phyloP scores from a whole-genome alignment of 768 basidiomycete species.

The Lenzites betulinus region DNA sequence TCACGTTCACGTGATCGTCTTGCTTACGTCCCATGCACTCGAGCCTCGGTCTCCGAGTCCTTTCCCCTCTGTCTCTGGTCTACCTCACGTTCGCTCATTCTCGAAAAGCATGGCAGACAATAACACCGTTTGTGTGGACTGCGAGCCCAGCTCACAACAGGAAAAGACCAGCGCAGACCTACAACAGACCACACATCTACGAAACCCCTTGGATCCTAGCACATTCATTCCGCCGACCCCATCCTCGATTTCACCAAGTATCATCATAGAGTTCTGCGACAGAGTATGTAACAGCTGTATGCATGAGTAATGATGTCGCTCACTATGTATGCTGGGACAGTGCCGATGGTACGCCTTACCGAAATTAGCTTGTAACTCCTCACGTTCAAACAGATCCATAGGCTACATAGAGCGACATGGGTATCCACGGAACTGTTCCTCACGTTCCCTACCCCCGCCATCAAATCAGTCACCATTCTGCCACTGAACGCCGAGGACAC shows the following conservation, averaged over 20 bases:
- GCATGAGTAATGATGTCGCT: background rate
- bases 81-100: too few species aligned
- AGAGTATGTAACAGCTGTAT: slow-evolving; percentile 53
- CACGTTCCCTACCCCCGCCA: slow-evolving; percentile 81
- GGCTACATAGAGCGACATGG: slow-evolving; percentile 94
- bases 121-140: slow-evolving; percentile 25
- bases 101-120: slow-evolving; percentile 30
- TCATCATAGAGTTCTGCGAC: slow-evolving; percentile 94
- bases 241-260: slow-evolving; percentile 46
- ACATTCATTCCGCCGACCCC: slow-evolving; percentile 59
- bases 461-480: slow-evolving; percentile 68
- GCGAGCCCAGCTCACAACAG: slow-evolving; percentile 8
- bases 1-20: slow-evolving; percentile 20
- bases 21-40: slow-evolving; percentile 1
- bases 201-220: slow-evolving; percentile 43
- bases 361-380: background rate
- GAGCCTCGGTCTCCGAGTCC: background rate
- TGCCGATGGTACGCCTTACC: slow-evolving; percentile 72
- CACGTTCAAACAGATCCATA: slow-evolving; percentile 31
- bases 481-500: slow-evolving; percentile 82
- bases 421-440: slow-evolving; percentile 89
- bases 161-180: background rate
- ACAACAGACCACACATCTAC: background rate
- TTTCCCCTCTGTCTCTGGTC: background rate
- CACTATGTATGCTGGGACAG: slow-evolving; percentile 36